Conservation (phyloP, 73 alveolate species). For the Paramecium biaurelia region DNA sequence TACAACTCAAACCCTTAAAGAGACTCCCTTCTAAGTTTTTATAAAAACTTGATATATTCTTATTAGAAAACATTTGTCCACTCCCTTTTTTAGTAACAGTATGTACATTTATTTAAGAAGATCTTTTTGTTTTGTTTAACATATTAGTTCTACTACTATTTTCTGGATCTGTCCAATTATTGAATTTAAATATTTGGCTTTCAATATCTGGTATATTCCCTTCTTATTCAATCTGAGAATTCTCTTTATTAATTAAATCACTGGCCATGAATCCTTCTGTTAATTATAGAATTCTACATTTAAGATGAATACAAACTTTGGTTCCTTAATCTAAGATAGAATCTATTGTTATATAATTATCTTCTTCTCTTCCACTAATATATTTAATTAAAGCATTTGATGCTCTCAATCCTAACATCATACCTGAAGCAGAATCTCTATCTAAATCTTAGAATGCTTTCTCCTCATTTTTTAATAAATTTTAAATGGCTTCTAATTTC, state of each 20-base stretch:
- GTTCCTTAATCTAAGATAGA: background rate
- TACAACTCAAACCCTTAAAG: background rate
- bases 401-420: slow-evolving; percentile 34
- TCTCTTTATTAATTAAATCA: background rate
- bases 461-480: background rate
- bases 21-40: background rate
- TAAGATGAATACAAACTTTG: background rate
- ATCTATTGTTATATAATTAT: background rate
- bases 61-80: background rate
- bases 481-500: background rate
- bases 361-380: background rate
- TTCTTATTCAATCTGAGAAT: background rate
- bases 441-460: background rate
- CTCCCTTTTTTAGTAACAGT: background rate
- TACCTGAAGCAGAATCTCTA: background rate
- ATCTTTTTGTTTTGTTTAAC: background rate
- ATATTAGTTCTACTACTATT: background rate
- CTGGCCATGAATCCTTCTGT: background rate
- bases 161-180: slow-evolving; percentile 1
- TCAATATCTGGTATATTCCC: background rate
- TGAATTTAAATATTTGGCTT: background rate
- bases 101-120: background rate
- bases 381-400: slow-evolving; percentile 2
- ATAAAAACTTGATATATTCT: background rate
- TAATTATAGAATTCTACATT: background rate